A percentile compares a stretch with the other conserved stretches of the same genome.
Conservation (phyloP, 164 flowering plant species). For the grape (Vitis vinifera) region ASM3070453v1 NC_081821.1:6224501-6225000, state of each 20-base stretch:
- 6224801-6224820: conserved; percentile 71
- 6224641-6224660: too few species aligned
- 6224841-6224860: conserved; percentile 37
- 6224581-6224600: too few species aligned
- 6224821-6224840: conserved; percentile 51
- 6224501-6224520: too few species aligned
- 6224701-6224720: conserved; percentile 75
- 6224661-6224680: too few species aligned
- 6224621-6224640: too few species aligned
- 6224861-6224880: background rate
- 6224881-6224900: background rate
- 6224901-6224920: background rate
- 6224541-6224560: too few species aligned
- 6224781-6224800: conserved; percentile 83
- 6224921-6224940: background rate
- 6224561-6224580: too few species aligned
- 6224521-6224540: too few species aligned
- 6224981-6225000: background rate
- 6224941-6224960: background rate
- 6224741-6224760: conserved; percentile 80
- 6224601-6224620: too few species aligned
- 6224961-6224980: background rate
- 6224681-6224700: background rate
- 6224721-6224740: conserved; percentile 62
- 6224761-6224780: conserved; percentile 93